Conservation (phyloP, 2,329 filamentous ascomycete genomes). For the Aspergillus flavus region DNA sequence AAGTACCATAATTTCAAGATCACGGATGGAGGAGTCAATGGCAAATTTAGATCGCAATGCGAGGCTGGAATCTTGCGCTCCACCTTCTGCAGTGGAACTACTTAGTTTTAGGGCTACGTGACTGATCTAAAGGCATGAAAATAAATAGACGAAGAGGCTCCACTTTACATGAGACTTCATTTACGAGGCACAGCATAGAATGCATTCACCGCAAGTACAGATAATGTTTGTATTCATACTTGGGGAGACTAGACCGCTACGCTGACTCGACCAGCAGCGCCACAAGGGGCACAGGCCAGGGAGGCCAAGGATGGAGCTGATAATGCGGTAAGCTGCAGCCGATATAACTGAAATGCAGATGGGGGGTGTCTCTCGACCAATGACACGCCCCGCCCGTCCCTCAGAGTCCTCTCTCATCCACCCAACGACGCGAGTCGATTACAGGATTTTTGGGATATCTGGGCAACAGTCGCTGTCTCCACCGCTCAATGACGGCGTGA, state of each 20-base stretch:
- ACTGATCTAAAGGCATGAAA: conserved; percentile 5
- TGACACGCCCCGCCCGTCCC: background rate
- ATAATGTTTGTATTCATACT: conserved; percentile 1
- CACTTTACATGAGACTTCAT: conserved; percentile 1
- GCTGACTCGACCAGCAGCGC: background rate
- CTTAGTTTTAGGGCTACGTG: background rate
- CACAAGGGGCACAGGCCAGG: conserved; percentile 5
- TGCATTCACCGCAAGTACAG: background rate
- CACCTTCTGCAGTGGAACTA: background rate
- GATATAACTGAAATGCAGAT: background rate
- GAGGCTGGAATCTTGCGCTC: conserved; percentile 1
- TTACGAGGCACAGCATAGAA: background rate
- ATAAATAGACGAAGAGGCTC: background rate
- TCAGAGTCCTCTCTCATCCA: background rate
- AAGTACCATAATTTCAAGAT: background rate
- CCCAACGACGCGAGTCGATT: background rate
- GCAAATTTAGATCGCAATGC: background rate
- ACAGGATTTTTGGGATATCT: background rate
- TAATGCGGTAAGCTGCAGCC: conserved; percentile 4
- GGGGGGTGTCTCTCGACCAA: background rate
- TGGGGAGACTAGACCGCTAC: background rate
- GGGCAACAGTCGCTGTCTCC: background rate
- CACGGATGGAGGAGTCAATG: background rate
- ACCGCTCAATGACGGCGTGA: background rate
- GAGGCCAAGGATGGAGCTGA: background rate